Evolutionary conservation across 768 basidiomycete genomes (phyloP).

Genomic region (Russula sp.): DNA sequence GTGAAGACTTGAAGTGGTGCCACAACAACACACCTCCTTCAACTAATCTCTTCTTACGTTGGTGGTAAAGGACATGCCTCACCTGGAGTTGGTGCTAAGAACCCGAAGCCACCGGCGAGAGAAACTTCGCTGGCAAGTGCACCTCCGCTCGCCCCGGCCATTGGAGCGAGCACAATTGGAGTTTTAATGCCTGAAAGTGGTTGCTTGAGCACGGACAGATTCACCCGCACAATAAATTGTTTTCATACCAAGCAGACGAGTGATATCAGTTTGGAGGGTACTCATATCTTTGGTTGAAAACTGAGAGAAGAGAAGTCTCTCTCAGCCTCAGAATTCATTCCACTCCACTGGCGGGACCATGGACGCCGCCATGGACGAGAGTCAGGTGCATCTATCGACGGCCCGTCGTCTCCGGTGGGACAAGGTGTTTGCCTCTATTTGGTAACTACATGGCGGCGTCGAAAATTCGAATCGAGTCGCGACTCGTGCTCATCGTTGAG

Average conservation of each 20-base stretch:
- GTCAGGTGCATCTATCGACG: background rate
- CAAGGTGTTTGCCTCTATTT: conserved; percentile 16
- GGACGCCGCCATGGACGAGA: no score
- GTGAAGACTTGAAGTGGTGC: conserved; percentile 46
- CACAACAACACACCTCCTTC: background rate
- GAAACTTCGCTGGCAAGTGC: conserved; percentile 49
- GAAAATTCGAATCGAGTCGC: background rate
- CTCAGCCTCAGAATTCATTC: no score
- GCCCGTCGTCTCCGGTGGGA: conserved; percentile 1
- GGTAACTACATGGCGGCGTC: background rate
- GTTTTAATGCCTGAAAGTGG: conserved; percentile 46
- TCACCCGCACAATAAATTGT: background rate
- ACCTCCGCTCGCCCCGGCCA: conserved; percentile 71
- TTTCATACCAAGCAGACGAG: conserved; percentile 49
- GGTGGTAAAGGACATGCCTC: conserved; percentile 11
- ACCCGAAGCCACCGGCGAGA: conserved; percentile 72
- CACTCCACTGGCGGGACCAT: no score
- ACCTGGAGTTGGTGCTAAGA: conserved; percentile 68
- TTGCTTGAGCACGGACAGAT: conserved; percentile 8
- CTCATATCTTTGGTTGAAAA: conserved; percentile 8
- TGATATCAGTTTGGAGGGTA: conserved; percentile 45
- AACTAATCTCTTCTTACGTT: background rate
- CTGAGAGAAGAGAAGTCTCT: background rate
- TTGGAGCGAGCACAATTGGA: conserved; percentile 64
- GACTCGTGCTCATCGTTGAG: conserved; percentile 32